Evolutionary conservation across 495 filamentous ascomycete genomes (phyloP).

Genomic region (Xylaria scruposa): DNA sequence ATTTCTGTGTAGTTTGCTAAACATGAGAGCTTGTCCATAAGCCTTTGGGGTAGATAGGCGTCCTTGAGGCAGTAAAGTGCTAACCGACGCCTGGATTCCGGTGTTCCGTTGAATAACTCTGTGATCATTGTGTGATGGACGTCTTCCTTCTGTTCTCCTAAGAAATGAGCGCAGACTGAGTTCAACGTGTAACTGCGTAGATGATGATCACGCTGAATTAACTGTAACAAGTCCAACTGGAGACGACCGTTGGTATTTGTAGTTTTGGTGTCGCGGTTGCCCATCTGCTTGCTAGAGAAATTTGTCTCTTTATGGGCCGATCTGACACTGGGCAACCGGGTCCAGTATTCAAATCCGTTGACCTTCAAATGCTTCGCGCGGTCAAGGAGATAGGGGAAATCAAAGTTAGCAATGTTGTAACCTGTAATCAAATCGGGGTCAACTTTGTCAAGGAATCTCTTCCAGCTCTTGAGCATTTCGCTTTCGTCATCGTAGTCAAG

Average conservation of each 20-base stretch:
- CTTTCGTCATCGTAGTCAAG: constrained; percentile 80
- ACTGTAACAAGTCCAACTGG: constrained; percentile 90
- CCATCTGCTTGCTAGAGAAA: constrained; percentile 98
- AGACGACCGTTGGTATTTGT: constrained; percentile 95
- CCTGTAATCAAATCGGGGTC: constrained; percentile 98
- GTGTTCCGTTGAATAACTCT: constrained; percentile 92
- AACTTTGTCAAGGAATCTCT: constrained; percentile 85
- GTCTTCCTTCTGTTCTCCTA: constrained; percentile 98
- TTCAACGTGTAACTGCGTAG: constrained; percentile 97
- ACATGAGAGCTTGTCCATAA: constrained; percentile 98
- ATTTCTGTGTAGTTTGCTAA: constrained; percentile 99
- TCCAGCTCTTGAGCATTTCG: constrained; percentile 88
- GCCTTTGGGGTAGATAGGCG: constrained; percentile 89
- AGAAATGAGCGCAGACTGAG: constrained; percentile 93
- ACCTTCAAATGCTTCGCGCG: constrained; percentile 85
- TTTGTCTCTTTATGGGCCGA: constrained; percentile 78
- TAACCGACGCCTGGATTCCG: constrained; percentile 86
- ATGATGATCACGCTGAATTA: constrained; percentile 93
- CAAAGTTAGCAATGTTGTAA: constrained; percentile 99
- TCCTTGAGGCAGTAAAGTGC: constrained; percentile 98
- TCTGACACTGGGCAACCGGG: constrained; percentile 68
- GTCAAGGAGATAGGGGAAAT: constrained; percentile 95
- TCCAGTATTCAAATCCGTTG: constrained; percentile 80
- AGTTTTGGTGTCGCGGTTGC: constrained; percentile 88
- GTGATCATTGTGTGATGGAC: constrained; percentile 99